Base-by-base conservation (phyloP, 169 alveolate species). In the Eimeria zaria region DNA sequence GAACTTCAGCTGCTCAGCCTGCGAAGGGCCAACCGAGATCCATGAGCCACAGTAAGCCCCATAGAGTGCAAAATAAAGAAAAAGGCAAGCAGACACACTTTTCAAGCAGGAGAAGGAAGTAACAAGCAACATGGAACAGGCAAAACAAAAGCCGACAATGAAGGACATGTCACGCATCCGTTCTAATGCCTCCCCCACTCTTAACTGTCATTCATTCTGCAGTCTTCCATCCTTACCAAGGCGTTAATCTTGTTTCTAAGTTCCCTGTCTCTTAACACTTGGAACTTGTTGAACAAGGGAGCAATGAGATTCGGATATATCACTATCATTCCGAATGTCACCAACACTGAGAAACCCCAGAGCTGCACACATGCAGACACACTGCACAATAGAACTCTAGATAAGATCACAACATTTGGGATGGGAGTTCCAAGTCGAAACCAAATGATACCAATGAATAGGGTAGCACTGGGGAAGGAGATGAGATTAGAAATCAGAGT, bases 251-350 rank as follows among this genome's bases (percentile, higher is more conserved):
- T 97, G 41, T 84, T 93, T 87, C 97, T 97, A 53, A 99, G 98
- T 67, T 97, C 99, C 12, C 98, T 98, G 91, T 98, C 99, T 91
- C 98, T 98, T 58, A 99, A 96, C 24, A 99, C 99, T 97, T 98
- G 98, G 96, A 98, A 99, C 97, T 98, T 98, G 97, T 99, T 98
- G 98, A 98, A 99, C 46, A 99, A 98, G 1, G 99, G 99, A 78
- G 98, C 99, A 74, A 99, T 99, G 80, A 98, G 96, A 89, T 98
- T 99, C 2, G 99, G 99, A 96, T 98, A 98, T 0, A 99, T 95
- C 89, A 98, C 97, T 96, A 98, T 94, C 97, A 99, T 97, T 39
- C 98, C 97, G 64, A 99, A 95, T 62, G 98, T 96, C 91, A 98
- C 85, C 27, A 97, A 90, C 58, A 98, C 97, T 9, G 98, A 91